phyloP scores from a whole-genome alignment of 78 protist genomes.

The Dictyostelium capitatum region DNA sequence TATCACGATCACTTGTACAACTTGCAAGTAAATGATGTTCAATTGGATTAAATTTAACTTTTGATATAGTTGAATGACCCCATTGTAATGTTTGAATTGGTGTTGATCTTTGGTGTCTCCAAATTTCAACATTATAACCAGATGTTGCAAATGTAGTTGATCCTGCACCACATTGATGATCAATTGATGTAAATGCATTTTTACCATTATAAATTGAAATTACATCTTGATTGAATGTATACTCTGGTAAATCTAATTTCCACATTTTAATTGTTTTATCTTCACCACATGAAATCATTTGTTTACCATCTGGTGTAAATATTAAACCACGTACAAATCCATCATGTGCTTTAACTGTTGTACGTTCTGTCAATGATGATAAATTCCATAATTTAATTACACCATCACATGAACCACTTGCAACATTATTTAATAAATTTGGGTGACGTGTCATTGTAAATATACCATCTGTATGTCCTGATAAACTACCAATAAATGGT shows the following conservation, averaged over 20 bases:
- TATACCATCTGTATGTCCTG: slow-evolving; percentile 77
- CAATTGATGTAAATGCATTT: slow-evolving; percentile 66
- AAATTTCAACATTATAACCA: slow-evolving; percentile 75
- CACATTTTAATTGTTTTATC: slow-evolving; percentile 94
- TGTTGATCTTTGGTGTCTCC: slow-evolving; percentile 86
- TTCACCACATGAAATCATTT: slow-evolving; percentile 73
- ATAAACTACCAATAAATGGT: slow-evolving; percentile 93
- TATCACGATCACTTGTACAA: slow-evolving; percentile 87
- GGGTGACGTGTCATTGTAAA: slow-evolving; percentile 69
- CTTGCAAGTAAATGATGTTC: slow-evolving; percentile 88
- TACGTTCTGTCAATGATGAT: slow-evolving; percentile 32
- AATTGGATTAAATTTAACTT: slow-evolving; percentile 90
- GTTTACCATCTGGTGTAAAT: slow-evolving; percentile 70
- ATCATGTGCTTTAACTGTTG: slow-evolving; percentile 78
- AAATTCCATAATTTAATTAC: slow-evolving; percentile 67
- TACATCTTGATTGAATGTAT: slow-evolving; percentile 10
- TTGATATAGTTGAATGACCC: slow-evolving; percentile 92
- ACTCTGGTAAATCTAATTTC: slow-evolving; percentile 35
- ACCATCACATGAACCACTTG: slow-evolving; percentile 75
- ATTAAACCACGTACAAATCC: slow-evolving; percentile 93
- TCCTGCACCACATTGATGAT: slow-evolving; percentile 18
- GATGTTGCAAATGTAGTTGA: slow-evolving; percentile 83
- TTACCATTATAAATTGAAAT: slow-evolving; percentile 33
- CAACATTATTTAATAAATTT: slow-evolving; percentile 43
- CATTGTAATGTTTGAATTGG: slow-evolving; percentile 88